A percentile compares a stretch with the other conserved stretches of the same genome.
phyloP scores from a whole-genome alignment of 2,329 filamentous ascomycete species.

The Cytospora mali region DNA sequence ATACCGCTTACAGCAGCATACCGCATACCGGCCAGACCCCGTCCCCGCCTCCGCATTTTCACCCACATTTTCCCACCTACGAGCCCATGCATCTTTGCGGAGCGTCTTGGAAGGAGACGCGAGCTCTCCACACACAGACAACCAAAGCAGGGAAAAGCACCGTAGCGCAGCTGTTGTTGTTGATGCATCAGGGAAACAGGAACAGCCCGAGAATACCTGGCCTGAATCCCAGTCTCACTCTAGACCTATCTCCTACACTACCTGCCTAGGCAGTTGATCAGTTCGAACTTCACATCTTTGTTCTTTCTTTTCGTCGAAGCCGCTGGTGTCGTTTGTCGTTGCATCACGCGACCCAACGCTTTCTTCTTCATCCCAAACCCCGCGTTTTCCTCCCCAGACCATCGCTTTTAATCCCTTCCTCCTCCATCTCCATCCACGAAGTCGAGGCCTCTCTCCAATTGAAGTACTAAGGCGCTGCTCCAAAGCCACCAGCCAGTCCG shows the following conservation, averaged over 20 bases:
- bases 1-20: background rate
- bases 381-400: background rate
- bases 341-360: background rate
- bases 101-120: conserved; percentile 3
- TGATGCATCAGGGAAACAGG: background rate
- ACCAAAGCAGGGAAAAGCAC: background rate
- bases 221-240: background rate
- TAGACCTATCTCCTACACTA: background rate
- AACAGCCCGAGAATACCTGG: background rate
- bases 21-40: conserved; percentile 1
- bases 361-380: background rate
- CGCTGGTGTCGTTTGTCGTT: conserved; percentile 2
- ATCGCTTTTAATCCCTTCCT: conserved; percentile 1
- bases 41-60: conserved; percentile 28
- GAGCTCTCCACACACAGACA: conserved; percentile 5
- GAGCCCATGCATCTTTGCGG: conserved; percentile 18
- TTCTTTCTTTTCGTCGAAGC: conserved; percentile 7
- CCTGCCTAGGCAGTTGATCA: background rate
- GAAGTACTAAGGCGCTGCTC: background rate
- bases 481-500: background rate
- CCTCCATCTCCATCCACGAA: conserved; percentile 16
- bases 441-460: conserved; percentile 16
- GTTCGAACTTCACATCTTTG: conserved; percentile 7
- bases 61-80: conserved; percentile 21
- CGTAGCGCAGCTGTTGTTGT: background rate